Base-by-base conservation (phyloP, 805 yeast species). In the Lachancea quebecensis region DNA sequence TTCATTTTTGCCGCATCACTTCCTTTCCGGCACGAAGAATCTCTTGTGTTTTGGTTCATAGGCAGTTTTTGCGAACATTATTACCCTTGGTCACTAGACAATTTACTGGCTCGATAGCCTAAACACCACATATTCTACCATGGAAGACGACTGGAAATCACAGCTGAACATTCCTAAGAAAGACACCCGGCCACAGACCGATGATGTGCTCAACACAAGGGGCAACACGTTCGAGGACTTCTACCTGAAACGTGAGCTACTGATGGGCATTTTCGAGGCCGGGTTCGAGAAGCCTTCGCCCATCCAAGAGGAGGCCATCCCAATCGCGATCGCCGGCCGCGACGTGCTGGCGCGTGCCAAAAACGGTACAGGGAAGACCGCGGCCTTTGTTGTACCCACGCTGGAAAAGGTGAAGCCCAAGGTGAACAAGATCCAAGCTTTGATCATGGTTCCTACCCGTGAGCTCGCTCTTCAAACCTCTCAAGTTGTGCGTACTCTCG, bases 281-380 rank as follows among this genome's bases (percentile, higher is more conserved):
- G 99, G 99, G 41, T 93, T 93, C 62, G 99, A 93, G 66, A 88
- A 85, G 61, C 99, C 99, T 5, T 86, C 96, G 28, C 99, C 99
- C 15, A 89, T 93, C 62, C 99, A 93, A 68, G 97, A 91, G 68
- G 98, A 90, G 65, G 79, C 95, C 7, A 93, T 93, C 47, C 99
- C 99, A 2, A 87, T 88, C 59, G 96, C 97, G 0, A 74, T 93
- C 38, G 83, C 93, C 45, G 98, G 98, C 42, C 81, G 96, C 69
- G 99, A 93, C 67, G 85, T 93, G 49, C 75, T 93, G 51, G 99
- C 99, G 12, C 79, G 99, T 70, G 98, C 99, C 37, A 93, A 93
- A 65, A 93, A 93, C 68, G 99, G 99, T 52, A 93, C 99, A 1
- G 99, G 99, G 59, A 93, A 93, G 65, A 93, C 99, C 8, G 99